Conservation (phyloP, 1,284 basidiomycete species). For the Leccinum subspadiceum region DNA sequence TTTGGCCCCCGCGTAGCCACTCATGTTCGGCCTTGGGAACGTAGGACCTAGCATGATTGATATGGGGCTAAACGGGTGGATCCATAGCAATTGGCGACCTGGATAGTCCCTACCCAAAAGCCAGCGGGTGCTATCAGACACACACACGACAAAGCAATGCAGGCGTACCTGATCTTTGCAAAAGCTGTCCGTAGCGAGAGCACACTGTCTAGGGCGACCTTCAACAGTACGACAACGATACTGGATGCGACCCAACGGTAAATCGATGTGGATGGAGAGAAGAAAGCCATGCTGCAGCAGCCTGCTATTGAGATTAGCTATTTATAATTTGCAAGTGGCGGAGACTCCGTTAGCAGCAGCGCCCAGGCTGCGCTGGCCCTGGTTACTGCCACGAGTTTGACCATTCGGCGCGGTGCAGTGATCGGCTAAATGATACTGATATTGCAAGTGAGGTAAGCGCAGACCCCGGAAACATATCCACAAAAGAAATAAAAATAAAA, state of each 20-base stretch:
- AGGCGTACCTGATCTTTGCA: conserved; percentile 23
- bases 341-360: no score
- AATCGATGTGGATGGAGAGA: not conserved
- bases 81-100: conserved; percentile 25
- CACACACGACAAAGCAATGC: not conserved
- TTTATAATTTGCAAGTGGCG: not conserved
- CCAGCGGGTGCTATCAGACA: not conserved
- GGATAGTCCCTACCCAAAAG: conserved; percentile 20
- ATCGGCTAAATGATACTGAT: no score
- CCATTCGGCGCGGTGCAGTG: no score
- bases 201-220: conserved; percentile 11
- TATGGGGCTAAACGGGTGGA: conserved; percentile 32
- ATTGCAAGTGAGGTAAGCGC: no score
- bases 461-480: no score
- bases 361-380: no score
- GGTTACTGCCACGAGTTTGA: no score
- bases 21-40: no score
- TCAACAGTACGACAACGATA: conserved; percentile 11
- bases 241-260: conserved; percentile 14
- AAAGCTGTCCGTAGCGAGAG: conserved; percentile 20
- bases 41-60: no score
- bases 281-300: conserved; percentile 10
- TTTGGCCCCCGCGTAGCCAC: no score
- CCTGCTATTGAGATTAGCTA: not conserved
- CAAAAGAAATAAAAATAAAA: no score